Base-by-base conservation (phyloP, 306 rosid species). In the Pachyrhizus erosus region DNA sequence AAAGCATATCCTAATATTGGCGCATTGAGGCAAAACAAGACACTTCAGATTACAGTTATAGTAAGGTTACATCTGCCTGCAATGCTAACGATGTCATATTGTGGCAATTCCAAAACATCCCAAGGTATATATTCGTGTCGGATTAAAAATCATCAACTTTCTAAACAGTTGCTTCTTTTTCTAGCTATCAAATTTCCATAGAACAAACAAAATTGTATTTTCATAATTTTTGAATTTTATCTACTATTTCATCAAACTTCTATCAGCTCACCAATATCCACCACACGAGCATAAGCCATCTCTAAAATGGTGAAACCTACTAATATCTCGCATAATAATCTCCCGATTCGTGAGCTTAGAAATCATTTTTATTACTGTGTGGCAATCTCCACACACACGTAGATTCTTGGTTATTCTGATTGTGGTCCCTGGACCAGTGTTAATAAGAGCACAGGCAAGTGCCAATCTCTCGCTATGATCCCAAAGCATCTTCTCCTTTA, bases 401-500 rank as follows among this genome's bases (percentile, higher is more conserved):
- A 88, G 94, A 83, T 90, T 89, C 88, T 90, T 88, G 33, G 91
- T 87, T 31, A 90, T 87, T 86, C 93, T 86, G 85, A 87, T 87
- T 68, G 84, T 78, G 54, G 84, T 84, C 37, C 87, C 83, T 29
- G 90, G 86, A 75, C 78, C 51, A 60, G 91, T 84, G 73, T 83
- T 87, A 68, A 84, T 82, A 69, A 90, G 92, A 57, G 89, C 82
- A 75, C 88, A 87, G 77, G 89, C 91, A 84, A 88, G 91, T 7
- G 93, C 91, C 84, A 90, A 73, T 70, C 90, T 85, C 76, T 90
- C 88, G 11, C 94, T 87, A 55, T 86, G 94, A 84, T 73, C 86
- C 91, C 92, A 92, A 40, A 91, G 92, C 86, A 90, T 88, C 79
- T 82, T 88, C 86, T 91, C 91, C 83, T 90, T 87, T 34, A 77